Conservation (phyloP, 2,329 filamentous ascomycete genomes). For the Scortechinia acanthostroma region DNA sequence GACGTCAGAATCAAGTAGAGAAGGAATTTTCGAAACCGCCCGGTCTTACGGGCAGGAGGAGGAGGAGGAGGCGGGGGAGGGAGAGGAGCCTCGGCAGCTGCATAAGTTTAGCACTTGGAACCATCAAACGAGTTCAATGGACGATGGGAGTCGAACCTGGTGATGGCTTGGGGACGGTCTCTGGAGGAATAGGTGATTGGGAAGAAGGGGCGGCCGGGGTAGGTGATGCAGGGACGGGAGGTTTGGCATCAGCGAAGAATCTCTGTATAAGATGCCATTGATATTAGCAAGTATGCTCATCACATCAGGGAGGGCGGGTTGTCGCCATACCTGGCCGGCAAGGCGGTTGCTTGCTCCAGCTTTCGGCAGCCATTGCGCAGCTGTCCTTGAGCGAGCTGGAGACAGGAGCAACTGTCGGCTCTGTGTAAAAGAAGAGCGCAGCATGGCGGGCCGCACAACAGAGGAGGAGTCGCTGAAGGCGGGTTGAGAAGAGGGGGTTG, state of each 20-base stretch:
- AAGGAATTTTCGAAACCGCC: constrained; percentile 66
- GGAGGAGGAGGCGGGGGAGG: background rate
- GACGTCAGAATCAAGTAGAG: constrained; percentile 72
- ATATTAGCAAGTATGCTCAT: no score
- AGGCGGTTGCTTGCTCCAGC: background rate
- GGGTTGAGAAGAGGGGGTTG: background rate
- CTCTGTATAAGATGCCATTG: background rate
- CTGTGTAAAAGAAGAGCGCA: background rate
- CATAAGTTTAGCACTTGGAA: background rate
- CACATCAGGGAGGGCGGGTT: no score
- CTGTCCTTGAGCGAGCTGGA: background rate
- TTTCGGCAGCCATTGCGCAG: background rate
- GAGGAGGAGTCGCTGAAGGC: background rate
- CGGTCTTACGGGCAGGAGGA: constrained; percentile 34
- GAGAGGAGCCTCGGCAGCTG: background rate
- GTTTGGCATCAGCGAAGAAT: background rate
- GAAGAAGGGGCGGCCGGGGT: background rate
- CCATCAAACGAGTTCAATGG: background rate
- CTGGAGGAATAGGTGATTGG: background rate
- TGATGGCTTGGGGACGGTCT: background rate
- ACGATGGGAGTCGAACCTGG: background rate
- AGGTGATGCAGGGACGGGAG: background rate
- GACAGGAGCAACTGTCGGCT: background rate
- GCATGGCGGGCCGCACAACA: background rate
- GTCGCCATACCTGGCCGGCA: background rate